These are phyloP conservation scores for Fragaria ananassa DNA, from an alignment of 306 rosid genomes.

Conservation along the genomic window DNA sequence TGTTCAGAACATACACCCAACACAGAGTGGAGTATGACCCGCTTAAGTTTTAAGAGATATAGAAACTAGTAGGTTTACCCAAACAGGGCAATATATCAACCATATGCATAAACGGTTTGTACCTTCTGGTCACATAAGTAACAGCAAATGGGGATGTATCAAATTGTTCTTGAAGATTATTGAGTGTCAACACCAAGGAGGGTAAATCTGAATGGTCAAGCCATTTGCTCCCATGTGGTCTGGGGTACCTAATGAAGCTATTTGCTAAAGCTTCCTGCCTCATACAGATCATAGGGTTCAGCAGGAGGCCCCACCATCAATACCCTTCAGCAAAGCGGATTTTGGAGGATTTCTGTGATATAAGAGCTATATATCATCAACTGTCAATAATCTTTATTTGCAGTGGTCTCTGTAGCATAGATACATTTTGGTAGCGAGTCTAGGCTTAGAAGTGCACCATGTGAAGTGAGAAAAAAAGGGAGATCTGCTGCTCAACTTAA, in stretches of 20 bases:
- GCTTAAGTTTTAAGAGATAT: not conserved
- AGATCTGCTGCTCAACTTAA: not conserved
- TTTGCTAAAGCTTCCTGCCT: not conserved
- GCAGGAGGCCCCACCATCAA: not conserved
- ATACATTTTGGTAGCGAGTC: not conserved
- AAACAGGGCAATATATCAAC: not conserved
- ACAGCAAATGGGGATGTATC: not conserved
- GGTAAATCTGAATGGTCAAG: not conserved
- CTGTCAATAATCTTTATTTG: not conserved
- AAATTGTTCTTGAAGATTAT: not conserved
- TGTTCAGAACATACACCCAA: not conserved
- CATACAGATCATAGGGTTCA: not conserved
- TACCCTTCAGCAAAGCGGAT: not conserved
- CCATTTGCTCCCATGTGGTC: not conserved
- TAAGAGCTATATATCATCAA: not conserved
- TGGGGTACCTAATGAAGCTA: not conserved
- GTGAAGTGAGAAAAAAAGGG: not conserved
- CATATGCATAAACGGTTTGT: not conserved
- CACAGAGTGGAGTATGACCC: not conserved
- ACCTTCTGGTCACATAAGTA: not conserved
- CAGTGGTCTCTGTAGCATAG: not conserved
- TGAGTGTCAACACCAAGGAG: not conserved
- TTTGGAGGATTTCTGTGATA: not conserved
- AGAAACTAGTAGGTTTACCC: not conserved
- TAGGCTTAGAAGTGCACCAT: not conserved